Evolutionary conservation across 805 yeast species (phyloP), one percentile per base, ranked within the genome.

Genomic region (Blastobotrys terrestris): DNA sequence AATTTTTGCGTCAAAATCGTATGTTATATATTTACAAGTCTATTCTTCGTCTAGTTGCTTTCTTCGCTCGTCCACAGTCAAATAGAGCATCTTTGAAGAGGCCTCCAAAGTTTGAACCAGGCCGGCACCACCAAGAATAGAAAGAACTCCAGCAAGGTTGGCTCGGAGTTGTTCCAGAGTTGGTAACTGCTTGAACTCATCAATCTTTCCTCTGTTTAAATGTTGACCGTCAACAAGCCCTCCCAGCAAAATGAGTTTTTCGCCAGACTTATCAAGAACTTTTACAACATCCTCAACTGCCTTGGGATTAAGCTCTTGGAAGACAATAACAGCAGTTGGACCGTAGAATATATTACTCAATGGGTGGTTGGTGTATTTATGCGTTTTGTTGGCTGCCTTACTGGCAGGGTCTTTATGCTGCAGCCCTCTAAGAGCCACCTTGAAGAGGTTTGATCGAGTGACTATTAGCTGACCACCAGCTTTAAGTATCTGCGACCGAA

Each of bases 101-200:
- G 85, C 67, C 70, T 85, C 84, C 64, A 92, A 77, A 15, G 96
- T 87, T 71, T 79, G 80, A 11, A 86, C 95, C 65, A 92, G 77
- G 8, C 95, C 95, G 45, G 88, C 91, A 64, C 97, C 98, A 53
- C 96, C 87, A 58, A 87, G 75, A 53, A 85, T 71, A n/a, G 91
- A 83, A 64, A 92, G 79, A 52, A 88, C 74, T 8, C 96, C 96
- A 11, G 85, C 84, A 60, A 94, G 78, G 76, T 91, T 87, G 7
- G 86, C 81, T 53, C 87, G 94, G 60, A 92, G 72, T 59, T 83
- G 82, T 44, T 78, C 81, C 64, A 83, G 74, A 3, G 82, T 70
- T 44, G 96, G 94, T 63, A 94, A 77, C 39, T 78, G 80, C 72
- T 88, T 86, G 74, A 87, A 86, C 57, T 74, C 61, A 44, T 78